A percentile compares a stretch with the other conserved stretches of the same genome.
phyloP scores from a whole-genome alignment of 139 green algal genomes.

The Tetradesmus obliquus region DNA sequence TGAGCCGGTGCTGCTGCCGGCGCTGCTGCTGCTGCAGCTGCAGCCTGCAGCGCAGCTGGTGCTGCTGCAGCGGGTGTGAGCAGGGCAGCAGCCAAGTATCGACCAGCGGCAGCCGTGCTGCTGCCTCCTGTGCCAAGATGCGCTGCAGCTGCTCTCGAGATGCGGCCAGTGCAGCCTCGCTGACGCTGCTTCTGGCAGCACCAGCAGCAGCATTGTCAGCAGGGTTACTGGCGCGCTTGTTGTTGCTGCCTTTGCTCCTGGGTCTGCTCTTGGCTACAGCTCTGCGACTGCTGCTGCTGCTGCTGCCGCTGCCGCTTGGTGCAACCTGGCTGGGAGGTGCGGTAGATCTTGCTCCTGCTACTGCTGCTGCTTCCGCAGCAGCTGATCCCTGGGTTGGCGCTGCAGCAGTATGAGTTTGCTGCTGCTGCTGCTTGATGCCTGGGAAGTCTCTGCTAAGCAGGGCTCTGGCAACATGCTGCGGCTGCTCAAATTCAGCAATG shows the following conservation, averaged over 20 bases:
- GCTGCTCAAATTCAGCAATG: neutral
- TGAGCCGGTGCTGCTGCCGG: neutral
- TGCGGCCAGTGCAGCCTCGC: neutral
- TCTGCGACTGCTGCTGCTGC: neutral
- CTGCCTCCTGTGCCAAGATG: neutral
- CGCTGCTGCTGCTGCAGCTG: constrained; percentile 10
- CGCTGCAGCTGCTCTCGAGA: neutral
- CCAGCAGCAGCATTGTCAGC: neutral
- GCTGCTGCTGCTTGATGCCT: neutral
- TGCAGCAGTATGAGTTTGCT: neutral
- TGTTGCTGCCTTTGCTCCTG: neutral
- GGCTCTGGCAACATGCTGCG: neutral
- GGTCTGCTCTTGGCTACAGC: neutral
- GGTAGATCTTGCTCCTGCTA: neutral
- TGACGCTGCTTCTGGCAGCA: constrained; percentile 6
- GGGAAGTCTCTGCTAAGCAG: constrained; percentile 10
- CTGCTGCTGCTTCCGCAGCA: neutral
- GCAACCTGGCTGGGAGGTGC: neutral
- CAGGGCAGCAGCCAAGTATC: constrained; percentile 36
- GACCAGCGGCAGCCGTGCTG: neutral
- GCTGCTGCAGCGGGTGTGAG: constrained; percentile 17
- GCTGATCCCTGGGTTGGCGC: neutral
- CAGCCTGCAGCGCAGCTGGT: neutral
- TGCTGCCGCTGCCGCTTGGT: neutral
- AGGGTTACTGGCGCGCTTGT: neutral